phyloP scores from a whole-genome alignment of 306 rosid genomes.

The Dryas alaskensis region DNA sequence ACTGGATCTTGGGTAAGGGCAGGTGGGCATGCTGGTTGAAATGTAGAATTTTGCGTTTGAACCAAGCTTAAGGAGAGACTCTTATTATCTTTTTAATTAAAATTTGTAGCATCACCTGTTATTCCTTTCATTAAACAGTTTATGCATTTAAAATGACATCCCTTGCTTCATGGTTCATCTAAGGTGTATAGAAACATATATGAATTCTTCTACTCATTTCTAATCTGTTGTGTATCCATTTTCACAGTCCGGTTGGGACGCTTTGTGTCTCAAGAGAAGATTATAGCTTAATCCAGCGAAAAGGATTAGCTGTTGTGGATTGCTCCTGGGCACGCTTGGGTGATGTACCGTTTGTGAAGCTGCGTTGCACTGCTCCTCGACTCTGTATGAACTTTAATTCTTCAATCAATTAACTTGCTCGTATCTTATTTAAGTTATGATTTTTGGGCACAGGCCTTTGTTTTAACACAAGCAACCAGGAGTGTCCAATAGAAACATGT shows the following conservation, averaged over 20 bases:
- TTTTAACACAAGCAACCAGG: not conserved
- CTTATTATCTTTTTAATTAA: constrained; percentile 1
- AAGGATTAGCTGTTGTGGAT: constrained; percentile 94
- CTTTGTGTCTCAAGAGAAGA: constrained; percentile 92
- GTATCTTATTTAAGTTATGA: not conserved
- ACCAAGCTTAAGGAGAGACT: not conserved
- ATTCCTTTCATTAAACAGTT: not conserved
- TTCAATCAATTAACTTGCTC: constrained; percentile 13
- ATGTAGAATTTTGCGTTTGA: constrained; percentile 6
- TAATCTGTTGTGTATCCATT: not conserved
- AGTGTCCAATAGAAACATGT: not conserved
- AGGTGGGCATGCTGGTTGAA: constrained; percentile 2
- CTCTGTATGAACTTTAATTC: constrained; percentile 61
- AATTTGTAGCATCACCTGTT: not conserved
- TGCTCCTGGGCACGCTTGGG: constrained; percentile 97
- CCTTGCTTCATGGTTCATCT: not conserved
- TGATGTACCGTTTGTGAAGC: constrained; percentile 86
- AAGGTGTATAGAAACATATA: too few relatives aligned
- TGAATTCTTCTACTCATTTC: constrained; percentile 8
- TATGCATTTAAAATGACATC: not conserved
- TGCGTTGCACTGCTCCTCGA: constrained; percentile 85
- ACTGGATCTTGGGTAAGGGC: not conserved
- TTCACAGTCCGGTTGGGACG: constrained; percentile 77
- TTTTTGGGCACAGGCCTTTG: not conserved
- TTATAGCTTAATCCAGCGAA: constrained; percentile 53